Evolutionary conservation across 306 rosid genomes (phyloP), one percentile per base, ranked within the genome.

Genomic region (Cicer arietinum): DNA sequence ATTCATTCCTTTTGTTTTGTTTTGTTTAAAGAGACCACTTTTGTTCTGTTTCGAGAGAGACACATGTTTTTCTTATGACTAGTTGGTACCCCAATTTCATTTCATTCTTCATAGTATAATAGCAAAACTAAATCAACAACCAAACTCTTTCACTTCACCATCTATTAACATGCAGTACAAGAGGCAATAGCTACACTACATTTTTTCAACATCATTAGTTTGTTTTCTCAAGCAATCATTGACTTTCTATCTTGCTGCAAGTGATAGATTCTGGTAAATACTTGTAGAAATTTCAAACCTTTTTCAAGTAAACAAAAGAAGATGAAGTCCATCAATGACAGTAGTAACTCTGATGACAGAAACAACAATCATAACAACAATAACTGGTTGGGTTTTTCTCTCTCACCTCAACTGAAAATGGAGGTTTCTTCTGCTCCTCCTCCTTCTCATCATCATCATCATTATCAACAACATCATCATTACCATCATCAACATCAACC

Each of bases 331-430:
- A 88, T 88, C 85, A 84, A 83, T 76, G 93, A 88, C 76, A 82
- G 68, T 39, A 77, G 84, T 78, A 82, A 47, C 54, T 82, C 63
- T 40, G 84, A 80, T 51, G 77, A 69, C 18, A 79, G 71, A 44
- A 78, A 54, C 73, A 77, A 85, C 7, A 16, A 40, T 7, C 20
- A 62, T 14, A 64, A 64, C 39, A 42, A 17, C 16, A 80, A 67
- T 46, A 84, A 86, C 93, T 95, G 99, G 98, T 80, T 95, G 86
- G 99, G 97, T 5, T 94, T 95, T 73, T 94, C 97, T 81, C 96
- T 92, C 67, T 90, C 93, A 43, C 97, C 98, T 69, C 91, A 92
- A 68, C 86, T 88, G 90, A 89, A 89, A 84, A 87, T 88, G 90
- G 92, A 89, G 79, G 80, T 40, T 25, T 7, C 84, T 78, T 47